Base-by-base conservation (phyloP, 2,329 filamentous ascomycete species). In the Blastomyces parvus region DNA sequence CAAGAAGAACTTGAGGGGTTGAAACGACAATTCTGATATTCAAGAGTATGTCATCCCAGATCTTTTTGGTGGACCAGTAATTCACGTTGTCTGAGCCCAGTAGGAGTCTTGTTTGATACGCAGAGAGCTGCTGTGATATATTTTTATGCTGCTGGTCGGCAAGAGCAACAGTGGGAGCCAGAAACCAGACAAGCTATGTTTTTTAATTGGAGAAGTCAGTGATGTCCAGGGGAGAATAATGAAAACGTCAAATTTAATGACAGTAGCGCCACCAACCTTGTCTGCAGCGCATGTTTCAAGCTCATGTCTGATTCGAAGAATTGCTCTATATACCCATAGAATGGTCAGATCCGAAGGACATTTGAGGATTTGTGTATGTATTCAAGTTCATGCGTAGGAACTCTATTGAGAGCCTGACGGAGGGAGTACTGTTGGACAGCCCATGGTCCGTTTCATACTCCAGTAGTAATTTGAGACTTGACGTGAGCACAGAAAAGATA, bases 21-120 rank as follows among this genome's bases (percentile, higher is more conserved):
- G 89, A 91, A 1, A 96, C 81, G 5, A 95, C 83, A n/a, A 95
- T 80, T 1, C 84, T 82, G 27, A 88, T 81, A 58, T 87, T 85
- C 2, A 77, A 68, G 0, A 96, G 77, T 1, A 88, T 80, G 0
- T 78, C 79, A 64, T 88, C 80, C 91, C 91, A 96, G 0, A 85
- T 80, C 1, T 74, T 69, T 67, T 85, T 80, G 6, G 84, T 81
- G 0, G 83, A 86, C 91, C 91, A 96, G 42, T 84, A 82, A 22
- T 94, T 85, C 1, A 91, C 80, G 55, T 85, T 84, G 66, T 91
- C 87, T 17, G 81, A 76, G 13, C 91, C 88, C 13, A 82, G 86
- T 22, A 96, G 79, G 0, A 88, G 72, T 64, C 83, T 84, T 44
- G 85, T 80, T 27, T 84, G 80, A 42, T 85, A 76, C 0, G 74